Evolutionary conservation across 352 stramenopile species (phyloP), one percentile per base, ranked within the genome.

Genomic region (Sclerospora graminicola): DNA sequence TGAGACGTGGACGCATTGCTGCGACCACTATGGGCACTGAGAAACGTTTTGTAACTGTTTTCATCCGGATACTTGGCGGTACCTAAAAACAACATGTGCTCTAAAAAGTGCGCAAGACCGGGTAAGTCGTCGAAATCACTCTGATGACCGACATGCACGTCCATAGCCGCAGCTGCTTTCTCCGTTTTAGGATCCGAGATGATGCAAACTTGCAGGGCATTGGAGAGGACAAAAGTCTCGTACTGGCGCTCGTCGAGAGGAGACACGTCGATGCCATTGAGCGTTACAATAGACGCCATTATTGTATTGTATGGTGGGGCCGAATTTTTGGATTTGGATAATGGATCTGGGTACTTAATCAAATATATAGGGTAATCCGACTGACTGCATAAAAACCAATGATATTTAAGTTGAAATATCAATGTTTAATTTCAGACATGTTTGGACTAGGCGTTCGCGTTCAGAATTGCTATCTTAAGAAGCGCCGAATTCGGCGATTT

Each of bases 81-180:
- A 9, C 95, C 95, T 4, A 99, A 60, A 55, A 99, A 98, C 4
- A 98, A 63, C 92, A 98, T 98, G 76, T 98, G 95, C 62, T 99
- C 95, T 29, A 82, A 50, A 37, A 98, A 96, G 46, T 97, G 88
- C 31, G 88, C 85, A 15, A 96, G 74, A 0, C 88, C 88, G 1
- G 88, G 82, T 6, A 97, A 50, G 20, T 92, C 58, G 16, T 65
- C 57, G 5, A 77, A 91, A 71, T 98, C 90, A 46, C 76, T 89
- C 53, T 94, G 82, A 51, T 94, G 78, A 4, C 95, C 95, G 24
- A 98, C 93, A 61, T 97, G 80, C 13, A 98, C 90, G 62, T 96
- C 85, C 79, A 98, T 96, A 8, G 89, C 86, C 8, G 89, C 92
- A 6, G 93, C 89, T 5, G 85, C 75, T 52, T 96, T 94, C 38